phyloP scores from a whole-genome alignment of 2,329 filamentous ascomycete species.

The Diaporthe sp. region DNA sequence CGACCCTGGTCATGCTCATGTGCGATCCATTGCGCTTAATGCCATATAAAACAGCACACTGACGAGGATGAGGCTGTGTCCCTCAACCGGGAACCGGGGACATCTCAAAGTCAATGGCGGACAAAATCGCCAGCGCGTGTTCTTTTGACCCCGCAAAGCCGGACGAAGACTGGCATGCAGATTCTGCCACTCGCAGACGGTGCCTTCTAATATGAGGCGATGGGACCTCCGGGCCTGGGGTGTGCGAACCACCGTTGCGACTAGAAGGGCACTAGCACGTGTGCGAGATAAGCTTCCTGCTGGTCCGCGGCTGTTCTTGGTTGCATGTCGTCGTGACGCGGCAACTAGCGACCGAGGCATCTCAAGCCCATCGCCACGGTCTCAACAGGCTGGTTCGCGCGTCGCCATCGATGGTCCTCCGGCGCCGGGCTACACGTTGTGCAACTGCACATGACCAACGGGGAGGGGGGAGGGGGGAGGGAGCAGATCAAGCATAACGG shows the following conservation, averaged over 20 bases:
- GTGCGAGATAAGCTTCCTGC: conserved; percentile 26
- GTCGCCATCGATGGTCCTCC: background rate
- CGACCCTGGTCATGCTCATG: background rate
- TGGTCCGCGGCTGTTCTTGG: conserved; percentile 18
- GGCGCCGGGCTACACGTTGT: background rate
- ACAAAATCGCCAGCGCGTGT: background rate
- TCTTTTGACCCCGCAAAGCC: background rate
- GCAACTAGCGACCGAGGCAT: background rate
- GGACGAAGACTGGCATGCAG: background rate
- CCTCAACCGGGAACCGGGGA: background rate
- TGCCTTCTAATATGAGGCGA: background rate
- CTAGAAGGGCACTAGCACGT: conserved; percentile 22
- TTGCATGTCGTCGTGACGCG: background rate
- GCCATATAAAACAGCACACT: background rate
- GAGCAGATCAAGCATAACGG: background rate
- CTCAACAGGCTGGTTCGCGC: background rate
- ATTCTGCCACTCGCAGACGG: background rate
- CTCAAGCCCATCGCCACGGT: background rate
- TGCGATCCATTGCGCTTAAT: conserved; percentile 2
- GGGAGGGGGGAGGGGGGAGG: conserved; percentile 18
- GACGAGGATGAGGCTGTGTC: conserved; percentile 7
- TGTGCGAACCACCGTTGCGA: conserved; percentile 30
- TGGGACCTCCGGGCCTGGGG: conserved; percentile 9
- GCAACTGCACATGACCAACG: background rate
- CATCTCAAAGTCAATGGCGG: conserved; percentile 1